A percentile compares a stretch with the other conserved stretches of the same genome.
phyloP scores from a whole-genome alignment of 2,329 filamentous ascomycete species.

The Pseudopithomyces chartarum region DNA sequence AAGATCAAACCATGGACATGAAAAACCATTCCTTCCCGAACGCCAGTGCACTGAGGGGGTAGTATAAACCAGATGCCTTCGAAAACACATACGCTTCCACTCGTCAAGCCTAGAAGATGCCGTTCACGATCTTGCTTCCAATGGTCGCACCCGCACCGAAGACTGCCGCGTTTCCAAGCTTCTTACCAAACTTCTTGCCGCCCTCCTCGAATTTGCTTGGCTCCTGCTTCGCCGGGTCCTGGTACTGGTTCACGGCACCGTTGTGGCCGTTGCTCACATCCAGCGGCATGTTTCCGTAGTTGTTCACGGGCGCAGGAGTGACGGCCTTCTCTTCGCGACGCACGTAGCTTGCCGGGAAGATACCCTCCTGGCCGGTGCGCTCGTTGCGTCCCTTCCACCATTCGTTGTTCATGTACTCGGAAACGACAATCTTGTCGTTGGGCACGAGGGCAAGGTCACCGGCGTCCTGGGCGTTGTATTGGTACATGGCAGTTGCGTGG shows the following conservation, averaged over 20 bases:
- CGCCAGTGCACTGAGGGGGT: not conserved
- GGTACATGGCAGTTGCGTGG: constrained; percentile 80
- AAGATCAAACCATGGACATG: not conserved
- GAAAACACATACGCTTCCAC: not conserved
- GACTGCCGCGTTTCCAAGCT: constrained; percentile 82
- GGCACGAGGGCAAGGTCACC: constrained; percentile 82
- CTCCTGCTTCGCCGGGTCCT: constrained; percentile 45
- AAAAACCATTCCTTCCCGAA: not conserved
- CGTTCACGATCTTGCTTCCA: constrained; percentile 86
- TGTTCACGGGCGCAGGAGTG: constrained; percentile 56
- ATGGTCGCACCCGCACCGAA: constrained; percentile 93
- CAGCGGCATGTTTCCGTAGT: constrained; percentile 75
- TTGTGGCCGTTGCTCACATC: constrained; percentile 61
- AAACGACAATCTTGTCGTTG: constrained; percentile 79
- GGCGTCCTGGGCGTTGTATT: constrained; percentile 77
- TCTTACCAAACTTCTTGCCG: constrained; percentile 97
- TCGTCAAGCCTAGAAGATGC: constrained; percentile 70
- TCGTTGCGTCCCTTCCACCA: constrained; percentile 94
- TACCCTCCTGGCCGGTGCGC: constrained; percentile 82
- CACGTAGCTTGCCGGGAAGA: constrained; percentile 94
- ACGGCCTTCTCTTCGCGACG: constrained; percentile 66
- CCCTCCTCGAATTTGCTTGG: constrained; percentile 71
- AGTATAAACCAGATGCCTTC: constrained; percentile 1
- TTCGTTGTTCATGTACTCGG: constrained; percentile 94
- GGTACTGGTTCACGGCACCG: constrained; percentile 15